These are phyloP conservation scores for Fremontodendron californicum DNA, from an alignment of 345 rosid species.

Conservation along the genomic window DNA sequence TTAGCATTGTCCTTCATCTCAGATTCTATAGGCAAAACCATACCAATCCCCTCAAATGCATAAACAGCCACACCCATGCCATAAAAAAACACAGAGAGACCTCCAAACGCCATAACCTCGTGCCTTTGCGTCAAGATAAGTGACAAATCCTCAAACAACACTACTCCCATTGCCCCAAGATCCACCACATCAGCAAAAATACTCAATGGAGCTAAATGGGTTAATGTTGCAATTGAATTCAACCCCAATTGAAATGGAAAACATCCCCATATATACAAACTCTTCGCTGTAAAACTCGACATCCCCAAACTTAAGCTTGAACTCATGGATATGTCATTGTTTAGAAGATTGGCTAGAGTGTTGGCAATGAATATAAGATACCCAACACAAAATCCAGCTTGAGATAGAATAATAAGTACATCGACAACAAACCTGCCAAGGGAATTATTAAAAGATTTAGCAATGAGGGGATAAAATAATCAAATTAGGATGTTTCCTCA, in stretches of 20 bases:
- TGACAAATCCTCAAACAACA: slow-evolving; percentile 51
- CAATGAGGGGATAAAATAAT: not conserved
- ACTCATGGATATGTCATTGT: slow-evolving; percentile 23
- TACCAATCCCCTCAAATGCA: slow-evolving; percentile 77
- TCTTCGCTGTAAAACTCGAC: slow-evolving; percentile 48
- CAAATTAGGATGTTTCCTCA: not conserved
- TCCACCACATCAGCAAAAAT: slow-evolving; percentile 85
- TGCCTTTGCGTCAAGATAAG: slow-evolving; percentile 41
- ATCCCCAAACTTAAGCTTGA: slow-evolving; percentile 30
- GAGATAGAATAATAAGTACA: slow-evolving; percentile 59
- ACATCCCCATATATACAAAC: slow-evolving; percentile 63
- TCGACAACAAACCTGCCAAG: slow-evolving; percentile 60
- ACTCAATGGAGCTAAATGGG: slow-evolving; percentile 88
- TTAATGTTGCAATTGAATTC: slow-evolving; percentile 65
- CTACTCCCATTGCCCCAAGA: slow-evolving; percentile 72
- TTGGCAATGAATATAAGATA: slow-evolving; percentile 74
- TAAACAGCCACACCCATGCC: slow-evolving; percentile 81
- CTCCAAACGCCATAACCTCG: slow-evolving; percentile 53
- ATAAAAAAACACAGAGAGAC: slow-evolving; percentile 56
- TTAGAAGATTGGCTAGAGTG: slow-evolving; percentile 45
- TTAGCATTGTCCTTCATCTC: slow-evolving; percentile 55
- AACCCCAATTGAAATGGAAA: slow-evolving; percentile 81
- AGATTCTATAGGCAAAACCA: slow-evolving; percentile 71
- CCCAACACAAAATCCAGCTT: slow-evolving; percentile 80
- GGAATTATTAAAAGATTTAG: slow-evolving; percentile 1